Evolutionary conservation across 148 eudicot species (phyloP), one percentile per base, ranked within the genome.

Genomic region (Chenopodium suecicum): DNA sequence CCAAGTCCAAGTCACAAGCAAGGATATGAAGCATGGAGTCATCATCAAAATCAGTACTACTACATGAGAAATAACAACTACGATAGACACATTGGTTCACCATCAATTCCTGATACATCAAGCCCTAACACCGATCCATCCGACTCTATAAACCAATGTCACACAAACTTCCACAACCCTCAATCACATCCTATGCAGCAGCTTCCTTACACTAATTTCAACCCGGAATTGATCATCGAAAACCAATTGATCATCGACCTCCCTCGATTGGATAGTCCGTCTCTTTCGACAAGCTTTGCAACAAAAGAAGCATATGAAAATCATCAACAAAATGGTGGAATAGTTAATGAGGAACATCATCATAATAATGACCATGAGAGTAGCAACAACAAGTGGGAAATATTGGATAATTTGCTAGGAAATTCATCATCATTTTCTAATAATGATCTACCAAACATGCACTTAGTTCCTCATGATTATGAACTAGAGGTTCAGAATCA

Each of bases 1-100:
- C 94, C 97, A 48, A 85, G 76, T 79, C 98, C 98, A 22, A 88
- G 85, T 46, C 90, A 91, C 76, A 88, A 83, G 81, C 95, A 89
- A 89, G 86, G 87, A 1, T 88, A 60, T 10, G 93, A 86, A 34
- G 84, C 89, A 23, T 93, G 94, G 98, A 88, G 82, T 48, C 88
- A 80, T 74, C 79, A 81, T 63, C 52, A 50, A 12, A 27, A 73
- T 31, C 41, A 74, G 50, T 77, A 73, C 63, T 85, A 80, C 82
- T 69, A 78, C 66, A 65, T 74, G 44, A 78, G 89, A 41, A 68
- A 79, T 60, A 78, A 50, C 77, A 63, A 1, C 54, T 44, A 65
- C n/a, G 76, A 71, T 17, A 70, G 70, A 32, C 23, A 27, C 4
- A 76, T 68, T 7, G 65, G 44, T 22, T 79, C 85, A 1, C 67